phyloP scores from a whole-genome alignment of 495 filamentous ascomycete species.

The Talaromyces liani region DNA sequence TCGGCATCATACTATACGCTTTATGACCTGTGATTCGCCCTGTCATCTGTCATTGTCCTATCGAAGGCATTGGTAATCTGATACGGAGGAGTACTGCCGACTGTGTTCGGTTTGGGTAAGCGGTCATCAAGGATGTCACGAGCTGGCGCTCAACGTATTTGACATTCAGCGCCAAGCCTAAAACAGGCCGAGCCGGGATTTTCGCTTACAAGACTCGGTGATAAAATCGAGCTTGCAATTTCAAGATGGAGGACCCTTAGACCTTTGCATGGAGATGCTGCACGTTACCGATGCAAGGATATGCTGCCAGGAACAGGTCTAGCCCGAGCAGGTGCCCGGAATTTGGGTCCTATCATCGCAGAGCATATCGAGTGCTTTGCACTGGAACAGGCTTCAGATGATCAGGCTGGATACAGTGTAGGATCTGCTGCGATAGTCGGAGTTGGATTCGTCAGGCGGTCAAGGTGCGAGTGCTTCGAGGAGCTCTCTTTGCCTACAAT shows the following conservation, averaged over 20 bases:
- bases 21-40: neutral
- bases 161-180: neutral
- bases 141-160: neutral
- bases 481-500: neutral
- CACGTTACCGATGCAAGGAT: slow-evolving; percentile 1
- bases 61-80: neutral
- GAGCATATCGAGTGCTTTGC: neutral
- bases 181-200: too few relatives aligned
- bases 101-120: neutral
- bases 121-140: neutral
- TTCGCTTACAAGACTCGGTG: neutral
- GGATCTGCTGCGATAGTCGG: neutral
- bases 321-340: neutral
- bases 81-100: neutral
- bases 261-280: neutral
- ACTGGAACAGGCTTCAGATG: neutral
- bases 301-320: slow-evolving; percentile 4
- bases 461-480: neutral
- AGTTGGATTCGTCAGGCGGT: neutral
- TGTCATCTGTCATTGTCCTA: neutral
- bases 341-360: neutral
- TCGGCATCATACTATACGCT: neutral
- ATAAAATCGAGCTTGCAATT: neutral
- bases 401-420: neutral
- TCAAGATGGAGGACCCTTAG: neutral